These are phyloP conservation scores for Linaria vulgaris DNA, from an alignment of 257 asterid genomes.

Conservation along the genomic window DNA sequence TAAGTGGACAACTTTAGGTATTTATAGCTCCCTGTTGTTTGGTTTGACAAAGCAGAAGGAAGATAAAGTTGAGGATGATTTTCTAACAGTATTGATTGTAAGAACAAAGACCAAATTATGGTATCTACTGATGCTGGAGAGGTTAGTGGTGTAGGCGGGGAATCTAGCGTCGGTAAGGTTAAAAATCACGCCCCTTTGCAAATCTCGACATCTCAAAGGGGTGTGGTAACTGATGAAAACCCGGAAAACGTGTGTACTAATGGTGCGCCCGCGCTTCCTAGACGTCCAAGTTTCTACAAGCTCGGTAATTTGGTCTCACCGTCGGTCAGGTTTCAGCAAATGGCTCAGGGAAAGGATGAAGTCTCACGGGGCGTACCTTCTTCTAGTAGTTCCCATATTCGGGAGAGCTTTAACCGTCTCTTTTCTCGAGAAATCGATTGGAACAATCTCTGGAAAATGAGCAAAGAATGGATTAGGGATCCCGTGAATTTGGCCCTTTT, in stretches of 20 bases:
- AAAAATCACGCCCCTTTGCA: slow-evolving; percentile 37
- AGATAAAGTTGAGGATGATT: not conserved
- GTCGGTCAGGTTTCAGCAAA: slow-evolving; percentile 58
- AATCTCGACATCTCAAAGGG: slow-evolving; percentile 61
- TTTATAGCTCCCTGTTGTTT: slow-evolving; percentile 27
- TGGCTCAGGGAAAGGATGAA: slow-evolving; percentile 62
- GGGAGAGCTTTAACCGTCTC: slow-evolving; percentile 59
- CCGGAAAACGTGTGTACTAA: slow-evolving; percentile 30
- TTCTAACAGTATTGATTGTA: slow-evolving; percentile 1
- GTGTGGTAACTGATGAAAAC: slow-evolving; percentile 45
- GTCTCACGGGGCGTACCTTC: slow-evolving; percentile 79
- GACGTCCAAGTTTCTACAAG: slow-evolving; percentile 45
- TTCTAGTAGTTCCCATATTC: slow-evolving; percentile 66
- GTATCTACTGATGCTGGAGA: slow-evolving; percentile 45
- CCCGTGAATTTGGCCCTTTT: slow-evolving; percentile 75
- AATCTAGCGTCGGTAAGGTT: slow-evolving; percentile 29
- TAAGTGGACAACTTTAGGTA: not conserved
- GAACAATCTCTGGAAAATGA: slow-evolving; percentile 43
- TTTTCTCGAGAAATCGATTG: slow-evolving; percentile 63
- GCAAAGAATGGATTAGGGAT: slow-evolving; percentile 76
- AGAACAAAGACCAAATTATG: slow-evolving; percentile 35
- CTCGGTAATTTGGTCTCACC: slow-evolving; percentile 66
- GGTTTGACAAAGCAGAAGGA: slow-evolving; percentile 3
- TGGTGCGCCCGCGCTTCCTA: slow-evolving; percentile 35
- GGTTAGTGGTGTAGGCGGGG: slow-evolving; percentile 43